These are phyloP conservation scores for Solanum lycopersicoides DNA, from an alignment of 257 asterid species.

Conservation along the genomic window DNA sequence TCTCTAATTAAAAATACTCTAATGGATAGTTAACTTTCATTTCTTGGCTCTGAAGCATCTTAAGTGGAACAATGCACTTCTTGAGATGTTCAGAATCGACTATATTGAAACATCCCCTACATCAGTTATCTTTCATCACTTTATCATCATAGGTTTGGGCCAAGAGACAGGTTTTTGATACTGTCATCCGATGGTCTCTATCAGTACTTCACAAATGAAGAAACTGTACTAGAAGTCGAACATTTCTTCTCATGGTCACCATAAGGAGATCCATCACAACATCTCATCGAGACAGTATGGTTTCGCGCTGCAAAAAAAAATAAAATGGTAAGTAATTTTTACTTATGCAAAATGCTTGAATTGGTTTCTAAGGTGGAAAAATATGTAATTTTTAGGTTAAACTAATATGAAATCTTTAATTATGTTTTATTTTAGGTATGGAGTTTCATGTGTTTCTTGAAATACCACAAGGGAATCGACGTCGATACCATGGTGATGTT, in stretches of 20 bases:
- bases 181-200: conserved; percentile 87
- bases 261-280: conserved; percentile 92
- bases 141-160: conserved; percentile 62
- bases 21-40: background rate
- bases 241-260: conserved; percentile 81
- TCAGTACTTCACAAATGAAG: conserved; percentile 92
- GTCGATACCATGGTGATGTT: conserved; percentile 93
- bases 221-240: conserved; percentile 81
- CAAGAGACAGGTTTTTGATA: conserved; percentile 63
- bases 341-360: background rate
- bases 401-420: background rate
- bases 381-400: background rate
- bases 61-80: conserved; percentile 80
- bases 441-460: conserved; percentile 87
- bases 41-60: conserved; percentile 42
- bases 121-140: conserved; percentile 67
- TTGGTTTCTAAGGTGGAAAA: background rate
- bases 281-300: conserved; percentile 69
- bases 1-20: background rate
- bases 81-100: conserved; percentile 76
- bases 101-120: conserved; percentile 50
- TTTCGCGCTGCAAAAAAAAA: conserved; percentile 93
- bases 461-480: conserved; percentile 88
- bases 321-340: conserved; percentile 35
- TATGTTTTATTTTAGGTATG: conserved; percentile 44